Conservation (phyloP, 805 yeast species). For the Wickerhamiella dianesei region DNA sequence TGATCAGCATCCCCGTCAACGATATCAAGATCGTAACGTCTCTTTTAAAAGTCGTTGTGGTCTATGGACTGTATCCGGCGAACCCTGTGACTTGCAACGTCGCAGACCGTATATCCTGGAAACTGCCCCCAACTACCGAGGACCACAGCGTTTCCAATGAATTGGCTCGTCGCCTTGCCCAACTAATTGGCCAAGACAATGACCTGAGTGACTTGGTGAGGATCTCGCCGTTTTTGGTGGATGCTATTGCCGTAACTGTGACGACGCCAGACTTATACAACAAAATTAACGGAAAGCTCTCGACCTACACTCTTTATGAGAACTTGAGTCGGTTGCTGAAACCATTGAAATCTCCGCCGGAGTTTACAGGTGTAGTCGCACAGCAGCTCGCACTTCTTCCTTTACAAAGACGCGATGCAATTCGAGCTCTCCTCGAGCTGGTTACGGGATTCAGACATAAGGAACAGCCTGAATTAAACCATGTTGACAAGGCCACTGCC, state of each 20-base stretch:
- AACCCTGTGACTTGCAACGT: neutral
- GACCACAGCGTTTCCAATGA: neutral
- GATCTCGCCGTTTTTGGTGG: conserved; percentile 12
- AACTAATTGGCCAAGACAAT: conserved; percentile 13
- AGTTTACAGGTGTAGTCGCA: conserved; percentile 37
- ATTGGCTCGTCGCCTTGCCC: neutral
- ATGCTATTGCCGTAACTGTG: conserved; percentile 10
- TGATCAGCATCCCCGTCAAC: conserved; percentile 54
- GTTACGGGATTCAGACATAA: conserved; percentile 62
- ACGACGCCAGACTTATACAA: neutral
- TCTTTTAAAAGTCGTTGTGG: conserved; percentile 47
- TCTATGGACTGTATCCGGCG: conserved; percentile 54
- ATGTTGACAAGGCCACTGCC: conserved; percentile 52
- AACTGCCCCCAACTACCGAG: conserved; percentile 1
- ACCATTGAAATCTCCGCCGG: conserved; percentile 25
- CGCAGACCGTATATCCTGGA: conserved; percentile 4
- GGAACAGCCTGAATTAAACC: conserved; percentile 53
- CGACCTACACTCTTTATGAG: conserved; percentile 53
- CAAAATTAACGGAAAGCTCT: conserved; percentile 16
- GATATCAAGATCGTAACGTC: conserved; percentile 67
- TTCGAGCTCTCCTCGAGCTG: conserved; percentile 60
- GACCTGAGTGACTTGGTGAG: conserved; percentile 25
- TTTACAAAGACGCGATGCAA: conserved; percentile 50
- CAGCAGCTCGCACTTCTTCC: conserved; percentile 41
- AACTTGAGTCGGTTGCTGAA: conserved; percentile 42